Evolutionary conservation across 2,329 filamentous ascomycete species (phyloP), one percentile per base, ranked within the genome.

Genomic region (Hirsutella thompsonii): DNA sequence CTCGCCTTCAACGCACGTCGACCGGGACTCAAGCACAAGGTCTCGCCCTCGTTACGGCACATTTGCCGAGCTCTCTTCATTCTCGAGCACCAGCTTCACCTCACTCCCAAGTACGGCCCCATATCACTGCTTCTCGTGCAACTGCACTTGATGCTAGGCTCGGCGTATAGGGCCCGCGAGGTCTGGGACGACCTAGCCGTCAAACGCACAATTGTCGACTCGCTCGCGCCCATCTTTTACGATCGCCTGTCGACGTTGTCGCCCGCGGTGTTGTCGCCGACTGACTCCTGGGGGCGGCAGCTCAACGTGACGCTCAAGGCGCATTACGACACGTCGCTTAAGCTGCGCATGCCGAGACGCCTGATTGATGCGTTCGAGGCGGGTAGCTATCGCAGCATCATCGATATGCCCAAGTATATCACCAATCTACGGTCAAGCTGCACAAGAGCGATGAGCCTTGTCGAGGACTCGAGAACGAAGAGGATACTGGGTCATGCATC

Each of bases 131-230:
- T 77, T 0, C 58, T 78, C 0, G 60, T 72, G 1, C 69, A 72
- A 41, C 51, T 76, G 2, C 70, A 74, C 39, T 56, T 74, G 9
- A 53, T 67, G 3, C 56, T 76, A 6, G 73, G 73, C 8, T 71
- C 68, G 11, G 63, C 63, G 0, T 60, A 67, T 2, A 61, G 63
- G 16, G 69, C 69, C 0, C 58, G 65, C 20, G 53, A 66, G 28
- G 54, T 72, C 2, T 77, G 72, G 71, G 58, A 62, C 10, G 61
- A 61, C 0, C 60, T 76, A 9, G 70, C 66, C 3, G 66, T 78
- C 2, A 78, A 78, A 54, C 66, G 73, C 19, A 72, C 70, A 0
- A 71, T 76, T 21, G 66, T 74, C n/a, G 72, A 77, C 46, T 69
- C 72, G 0, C 60, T 78, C 1, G 71, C 62, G 3, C 67, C 72